These are phyloP conservation scores for Cicer chorassanicum DNA, from an alignment of 306 rosid species.

Conservation along the genomic window DNA sequence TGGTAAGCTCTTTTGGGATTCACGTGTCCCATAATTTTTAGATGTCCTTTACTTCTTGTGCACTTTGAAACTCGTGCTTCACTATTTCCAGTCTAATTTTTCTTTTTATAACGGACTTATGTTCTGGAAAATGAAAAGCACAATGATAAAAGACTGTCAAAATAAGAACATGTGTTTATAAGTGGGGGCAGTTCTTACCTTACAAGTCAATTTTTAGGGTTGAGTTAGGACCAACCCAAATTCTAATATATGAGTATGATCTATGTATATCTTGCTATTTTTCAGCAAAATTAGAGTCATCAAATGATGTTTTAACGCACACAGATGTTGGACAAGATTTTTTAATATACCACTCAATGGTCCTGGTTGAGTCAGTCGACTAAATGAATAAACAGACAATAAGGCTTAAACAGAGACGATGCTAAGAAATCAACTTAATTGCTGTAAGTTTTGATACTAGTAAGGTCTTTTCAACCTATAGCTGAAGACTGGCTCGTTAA, in stretches of 20 bases:
- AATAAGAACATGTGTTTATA: background rate
- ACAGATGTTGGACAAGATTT: background rate
- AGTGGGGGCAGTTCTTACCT: too few species aligned
- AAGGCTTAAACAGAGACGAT: slow-evolving; percentile 3
- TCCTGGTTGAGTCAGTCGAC: background rate
- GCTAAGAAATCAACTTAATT: slow-evolving; percentile 4
- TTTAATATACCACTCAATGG: background rate
- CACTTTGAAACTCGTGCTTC: background rate
- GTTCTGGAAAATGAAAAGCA: slow-evolving; percentile 17
- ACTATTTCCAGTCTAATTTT: slow-evolving; percentile 13
- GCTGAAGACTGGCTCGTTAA: slow-evolving; percentile 25
- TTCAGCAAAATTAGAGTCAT: slow-evolving; percentile 19
- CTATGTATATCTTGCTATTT: background rate
- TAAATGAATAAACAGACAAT: background rate
- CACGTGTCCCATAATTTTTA: slow-evolving; percentile 9
- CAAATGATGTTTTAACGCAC: slow-evolving; percentile 1
- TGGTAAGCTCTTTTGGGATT: background rate
- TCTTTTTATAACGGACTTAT: slow-evolving; percentile 3
- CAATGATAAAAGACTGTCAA: background rate
- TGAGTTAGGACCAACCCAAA: too few species aligned
- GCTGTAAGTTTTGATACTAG: background rate
- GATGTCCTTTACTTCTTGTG: slow-evolving; percentile 17
- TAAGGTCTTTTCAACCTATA: slow-evolving; percentile 6
- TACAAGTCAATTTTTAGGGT: too few species aligned
- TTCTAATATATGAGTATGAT: too few species aligned